Base-by-base conservation (phyloP, 805 yeast species). In the Torulaspora quercuum region DNA sequence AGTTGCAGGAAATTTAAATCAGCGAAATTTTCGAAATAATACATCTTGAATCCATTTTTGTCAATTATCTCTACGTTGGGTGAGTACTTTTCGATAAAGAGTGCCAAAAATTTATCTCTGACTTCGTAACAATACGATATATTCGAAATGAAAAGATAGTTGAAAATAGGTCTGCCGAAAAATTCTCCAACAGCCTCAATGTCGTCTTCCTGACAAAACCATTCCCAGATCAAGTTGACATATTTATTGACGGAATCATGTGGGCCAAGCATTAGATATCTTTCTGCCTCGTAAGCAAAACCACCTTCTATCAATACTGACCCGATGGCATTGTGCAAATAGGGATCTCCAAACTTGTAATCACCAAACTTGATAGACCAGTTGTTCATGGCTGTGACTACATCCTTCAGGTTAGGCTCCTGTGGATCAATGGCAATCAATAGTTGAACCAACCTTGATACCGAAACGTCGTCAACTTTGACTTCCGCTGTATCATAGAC, bases 271-370 rank as follows among this genome's bases (percentile, higher is more conserved):
- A 84, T 64, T 45, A 84, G 67, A 52, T 81, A 83, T 51, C 76
- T 70, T 60, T 84, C 94, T n/a, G 89, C 84, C 37, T 78, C 80
- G 37, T 76, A 71, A 22, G 71, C 72, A 39, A 71, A 52, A 32
- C 72, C 75, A 13, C 65, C 67, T 23, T 66, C 67, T 34, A 77
- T 61, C 33, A 86, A 67, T 55, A 84, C 78, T 22, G 69, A 60
- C 2, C 95, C 96, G 42, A 87, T 69, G 7, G 80, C 70, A 47
- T 80, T 80, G 54, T 86, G 87, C 38, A 92, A 65, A 29, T 76
- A 78, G 5, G 82, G 73, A 53, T 87, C 95, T 4, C 95, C 96
- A 44, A 74, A 73, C 37, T 73, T 73, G 36, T 63, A 65, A 0
- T 65, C 67, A 4, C 76, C 67, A 35, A 57, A 62, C 42, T 69